Conservation (phyloP, 352 stramenopile genomes). For the Pythium dissimile region DNA sequence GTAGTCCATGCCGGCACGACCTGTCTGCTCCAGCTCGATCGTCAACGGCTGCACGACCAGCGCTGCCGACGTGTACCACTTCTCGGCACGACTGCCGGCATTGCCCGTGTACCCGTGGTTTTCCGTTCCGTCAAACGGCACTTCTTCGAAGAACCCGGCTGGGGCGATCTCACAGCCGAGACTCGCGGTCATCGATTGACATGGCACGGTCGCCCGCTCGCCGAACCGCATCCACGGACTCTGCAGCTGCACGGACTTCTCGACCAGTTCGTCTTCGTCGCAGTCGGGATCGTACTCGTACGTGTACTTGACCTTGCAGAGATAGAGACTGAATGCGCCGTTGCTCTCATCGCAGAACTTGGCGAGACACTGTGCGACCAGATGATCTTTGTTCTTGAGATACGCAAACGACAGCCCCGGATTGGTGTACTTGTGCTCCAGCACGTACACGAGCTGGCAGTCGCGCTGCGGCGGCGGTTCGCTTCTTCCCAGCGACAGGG, state of each 20-base stretch:
- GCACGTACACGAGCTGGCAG: slow-evolving; percentile 20
- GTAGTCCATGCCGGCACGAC: slow-evolving; percentile 6
- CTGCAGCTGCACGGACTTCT: slow-evolving; percentile 5
- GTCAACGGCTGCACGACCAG: slow-evolving; percentile 12
- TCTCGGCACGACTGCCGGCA: neutral
- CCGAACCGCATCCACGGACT: slow-evolving; percentile 19
- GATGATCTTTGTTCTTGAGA: slow-evolving; percentile 20
- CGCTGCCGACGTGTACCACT: slow-evolving; percentile 17
- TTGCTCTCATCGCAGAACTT: slow-evolving; percentile 13
- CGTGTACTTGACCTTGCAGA: slow-evolving; percentile 16
- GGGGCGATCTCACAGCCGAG: slow-evolving; percentile 10
- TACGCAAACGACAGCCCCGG: slow-evolving; percentile 11
- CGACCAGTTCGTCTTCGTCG: neutral
- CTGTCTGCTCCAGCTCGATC: slow-evolving; percentile 13
- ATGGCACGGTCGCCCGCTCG: neutral
- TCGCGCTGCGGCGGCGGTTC: neutral
- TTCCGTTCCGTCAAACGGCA: slow-evolving; percentile 1
- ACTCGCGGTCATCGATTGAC: slow-evolving; percentile 1
- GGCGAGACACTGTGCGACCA: slow-evolving; percentile 7
- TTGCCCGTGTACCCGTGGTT: slow-evolving; percentile 12
- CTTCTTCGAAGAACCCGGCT: slow-evolving; percentile 17
- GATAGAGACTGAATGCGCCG: slow-evolving; percentile 1
- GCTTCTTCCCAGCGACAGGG: neutral
- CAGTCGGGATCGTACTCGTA: slow-evolving; percentile 7
- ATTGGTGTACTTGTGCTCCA: slow-evolving; percentile 19